Evolutionary conservation across 108 stramenopile species (phyloP).

Genomic region (Conticribra guillardii): DNA sequence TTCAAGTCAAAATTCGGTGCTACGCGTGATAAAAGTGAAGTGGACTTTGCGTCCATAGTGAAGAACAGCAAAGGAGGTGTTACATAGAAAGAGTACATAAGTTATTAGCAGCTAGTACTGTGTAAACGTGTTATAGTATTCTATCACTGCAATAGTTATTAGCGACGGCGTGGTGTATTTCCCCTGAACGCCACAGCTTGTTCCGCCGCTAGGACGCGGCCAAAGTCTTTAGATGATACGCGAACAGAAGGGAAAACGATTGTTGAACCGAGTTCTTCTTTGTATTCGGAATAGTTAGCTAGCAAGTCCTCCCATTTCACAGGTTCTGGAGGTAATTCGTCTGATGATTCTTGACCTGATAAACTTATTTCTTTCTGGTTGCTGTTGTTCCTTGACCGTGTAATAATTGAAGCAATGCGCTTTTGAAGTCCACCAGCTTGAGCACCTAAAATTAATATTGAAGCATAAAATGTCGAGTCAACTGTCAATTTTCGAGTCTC

Average conservation of each 20-base stretch:
- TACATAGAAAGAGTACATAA: too few relatives aligned
- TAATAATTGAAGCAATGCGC: slow-evolving; percentile 62
- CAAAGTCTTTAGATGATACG: slow-evolving; percentile 36
- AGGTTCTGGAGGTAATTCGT: not conserved
- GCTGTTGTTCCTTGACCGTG: slow-evolving; percentile 22
- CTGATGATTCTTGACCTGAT: slow-evolving; percentile 19
- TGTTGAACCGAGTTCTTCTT: slow-evolving; percentile 22
- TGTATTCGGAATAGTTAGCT: slow-evolving; percentile 37
- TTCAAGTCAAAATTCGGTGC: too few relatives aligned
- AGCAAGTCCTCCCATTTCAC: slow-evolving; percentile 42
- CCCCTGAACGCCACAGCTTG: slow-evolving; percentile 40
- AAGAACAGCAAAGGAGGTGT: too few relatives aligned
- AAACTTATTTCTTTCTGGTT: slow-evolving; percentile 25
- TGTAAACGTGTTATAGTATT: too few relatives aligned
- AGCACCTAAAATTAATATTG: slow-evolving; percentile 56
- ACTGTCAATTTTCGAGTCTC: slow-evolving; percentile 65
- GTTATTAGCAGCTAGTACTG: too few relatives aligned
- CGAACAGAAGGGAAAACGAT: slow-evolving; percentile 26
- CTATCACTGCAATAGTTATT: not conserved
- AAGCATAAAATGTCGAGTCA: slow-evolving; percentile 67
- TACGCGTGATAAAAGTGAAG: too few relatives aligned
- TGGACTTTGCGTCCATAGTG: too few relatives aligned
- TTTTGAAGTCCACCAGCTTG: slow-evolving; percentile 61
- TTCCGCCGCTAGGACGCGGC: slow-evolving; percentile 46
- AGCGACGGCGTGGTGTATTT: not conserved